Percentiles rank a stretch among this genome's conserved stretches.
These are phyloP conservation scores for Sapria himalayana DNA, from an alignment of 345 rosid genomes.

Conservation along the genomic window DNA sequence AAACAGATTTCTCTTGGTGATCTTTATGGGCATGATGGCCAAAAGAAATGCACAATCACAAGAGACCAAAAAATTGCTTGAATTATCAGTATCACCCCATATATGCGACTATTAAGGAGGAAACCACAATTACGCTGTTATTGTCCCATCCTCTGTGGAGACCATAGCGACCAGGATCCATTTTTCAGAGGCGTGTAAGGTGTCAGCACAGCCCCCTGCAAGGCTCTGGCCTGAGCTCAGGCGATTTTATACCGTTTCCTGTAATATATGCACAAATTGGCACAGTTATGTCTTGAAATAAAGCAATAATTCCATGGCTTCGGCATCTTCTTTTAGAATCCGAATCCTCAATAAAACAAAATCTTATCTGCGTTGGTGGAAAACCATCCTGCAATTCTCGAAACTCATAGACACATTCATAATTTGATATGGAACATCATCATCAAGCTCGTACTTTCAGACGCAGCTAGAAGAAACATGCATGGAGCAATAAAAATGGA, in stretches of 20 bases:
- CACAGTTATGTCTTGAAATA: constrained; percentile 31
- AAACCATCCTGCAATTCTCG: no score
- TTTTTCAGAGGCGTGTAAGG: constrained; percentile 23
- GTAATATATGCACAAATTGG: constrained; percentile 52
- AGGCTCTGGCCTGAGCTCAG: constrained; percentile 19
- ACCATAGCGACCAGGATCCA: constrained; percentile 78
- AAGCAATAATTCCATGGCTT: constrained; percentile 21
- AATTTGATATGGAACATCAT: no score
- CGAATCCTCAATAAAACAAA: constrained; percentile 18
- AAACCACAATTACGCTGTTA: constrained; percentile 99
- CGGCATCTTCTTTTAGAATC: constrained; percentile 22
- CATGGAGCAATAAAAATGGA: no score
- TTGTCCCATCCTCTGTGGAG: constrained; percentile 95
- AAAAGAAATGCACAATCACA: constrained; percentile 40
- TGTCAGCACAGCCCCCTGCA: constrained; percentile 18
- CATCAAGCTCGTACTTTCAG: no score
- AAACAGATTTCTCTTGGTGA: constrained; percentile 47
- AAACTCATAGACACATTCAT: no score
- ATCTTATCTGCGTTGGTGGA: no score
- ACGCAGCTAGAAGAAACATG: no score
- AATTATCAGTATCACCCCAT: constrained; percentile 70
- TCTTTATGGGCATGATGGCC: constrained; percentile 45
- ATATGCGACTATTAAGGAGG: constrained; percentile 72
- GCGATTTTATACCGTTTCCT: constrained; percentile 40
- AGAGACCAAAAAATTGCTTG: constrained; percentile 48